A percentile compares a stretch with the other conserved stretches of the same genome.
Evolutionary conservation across 2,329 filamentous ascomycete genomes (phyloP).

Genomic region (Orbilia blumenaviensis): DNA sequence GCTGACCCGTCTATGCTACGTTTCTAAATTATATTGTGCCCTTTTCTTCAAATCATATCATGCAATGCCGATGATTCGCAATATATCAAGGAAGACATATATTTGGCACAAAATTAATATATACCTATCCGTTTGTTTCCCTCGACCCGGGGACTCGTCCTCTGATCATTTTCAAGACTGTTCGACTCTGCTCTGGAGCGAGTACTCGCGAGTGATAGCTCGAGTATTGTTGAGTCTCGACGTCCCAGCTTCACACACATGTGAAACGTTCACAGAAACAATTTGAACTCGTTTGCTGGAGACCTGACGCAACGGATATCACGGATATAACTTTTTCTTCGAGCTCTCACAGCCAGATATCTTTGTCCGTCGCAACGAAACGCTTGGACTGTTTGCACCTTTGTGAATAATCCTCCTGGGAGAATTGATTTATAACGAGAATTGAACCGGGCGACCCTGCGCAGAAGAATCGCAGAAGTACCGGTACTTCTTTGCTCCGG

Average conservation of each 20-base stretch:
- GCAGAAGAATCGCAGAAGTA: constrained; percentile 21
- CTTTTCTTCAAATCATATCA: not conserved
- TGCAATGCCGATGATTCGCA: not conserved
- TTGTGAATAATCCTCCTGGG: not conserved
- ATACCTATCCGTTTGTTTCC: constrained; percentile 23
- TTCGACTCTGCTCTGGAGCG: too few relatives aligned
- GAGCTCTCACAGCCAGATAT: not conserved
- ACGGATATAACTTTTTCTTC: constrained; percentile 21
- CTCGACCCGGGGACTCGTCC: not conserved
- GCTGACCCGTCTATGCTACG: not conserved
- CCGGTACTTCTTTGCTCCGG: constrained; percentile 26
- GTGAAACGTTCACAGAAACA: constrained; percentile 27
- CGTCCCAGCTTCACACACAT: constrained; percentile 20
- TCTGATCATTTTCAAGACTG: not conserved
- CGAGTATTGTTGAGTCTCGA: constrained; percentile 4
- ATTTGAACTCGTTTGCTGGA: not conserved
- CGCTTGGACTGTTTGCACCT: not conserved
- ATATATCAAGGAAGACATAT: not conserved
- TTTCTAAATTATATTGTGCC: not conserved
- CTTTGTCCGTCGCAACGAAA: constrained; percentile 11
- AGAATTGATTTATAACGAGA: not conserved
- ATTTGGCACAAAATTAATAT: not conserved
- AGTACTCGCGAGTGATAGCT: not conserved
- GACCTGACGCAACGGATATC: constrained; percentile 3
- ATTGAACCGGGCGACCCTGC: not conserved